Evolutionary conservation across 108 stramenopile species (phyloP).

Genomic region (Conticribra weissflogii): DNA sequence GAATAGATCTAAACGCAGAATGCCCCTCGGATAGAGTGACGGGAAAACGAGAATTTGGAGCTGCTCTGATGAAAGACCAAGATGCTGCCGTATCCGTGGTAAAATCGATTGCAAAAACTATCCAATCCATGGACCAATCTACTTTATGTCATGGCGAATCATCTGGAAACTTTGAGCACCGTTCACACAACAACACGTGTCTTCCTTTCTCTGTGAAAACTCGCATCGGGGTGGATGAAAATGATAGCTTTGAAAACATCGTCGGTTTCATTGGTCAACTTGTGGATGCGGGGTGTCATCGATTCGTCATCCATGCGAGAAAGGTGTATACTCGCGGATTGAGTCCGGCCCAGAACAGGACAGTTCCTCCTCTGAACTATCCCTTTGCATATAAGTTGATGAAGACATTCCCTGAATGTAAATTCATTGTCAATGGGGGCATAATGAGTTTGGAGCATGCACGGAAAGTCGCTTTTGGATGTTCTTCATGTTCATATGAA

Average conservation of each 20-base stretch:
- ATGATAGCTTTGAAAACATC: constrained; percentile 57
- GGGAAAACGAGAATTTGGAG: constrained; percentile 55
- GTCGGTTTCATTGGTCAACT: constrained; percentile 45
- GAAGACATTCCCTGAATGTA: constrained; percentile 65
- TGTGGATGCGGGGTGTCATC: constrained; percentile 41
- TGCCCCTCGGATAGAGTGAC: constrained; percentile 70
- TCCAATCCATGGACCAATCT: constrained; percentile 5
- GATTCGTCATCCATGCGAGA: constrained; percentile 74
- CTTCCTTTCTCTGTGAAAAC: constrained; percentile 68
- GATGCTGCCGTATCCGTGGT: constrained; percentile 30
- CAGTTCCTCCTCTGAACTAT: constrained; percentile 75
- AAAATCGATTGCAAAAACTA: constrained; percentile 20
- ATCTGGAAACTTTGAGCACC: not conserved
- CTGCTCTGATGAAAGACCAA: constrained; percentile 52
- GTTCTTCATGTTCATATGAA: not conserved
- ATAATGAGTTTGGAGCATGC: constrained; percentile 62
- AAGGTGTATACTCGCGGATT: constrained; percentile 62
- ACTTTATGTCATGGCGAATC: not conserved
- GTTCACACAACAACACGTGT: not conserved
- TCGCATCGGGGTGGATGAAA: constrained; percentile 72
- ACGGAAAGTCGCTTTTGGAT: constrained; percentile 52
- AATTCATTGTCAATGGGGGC: constrained; percentile 80
- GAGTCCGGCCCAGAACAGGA: constrained; percentile 70
- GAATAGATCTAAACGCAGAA: constrained; percentile 79
- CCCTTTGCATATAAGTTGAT: constrained; percentile 68